These are phyloP conservation scores for Yamadazyma scolyti DNA, from an alignment of 805 yeast species.

Conservation along the genomic window DNA sequence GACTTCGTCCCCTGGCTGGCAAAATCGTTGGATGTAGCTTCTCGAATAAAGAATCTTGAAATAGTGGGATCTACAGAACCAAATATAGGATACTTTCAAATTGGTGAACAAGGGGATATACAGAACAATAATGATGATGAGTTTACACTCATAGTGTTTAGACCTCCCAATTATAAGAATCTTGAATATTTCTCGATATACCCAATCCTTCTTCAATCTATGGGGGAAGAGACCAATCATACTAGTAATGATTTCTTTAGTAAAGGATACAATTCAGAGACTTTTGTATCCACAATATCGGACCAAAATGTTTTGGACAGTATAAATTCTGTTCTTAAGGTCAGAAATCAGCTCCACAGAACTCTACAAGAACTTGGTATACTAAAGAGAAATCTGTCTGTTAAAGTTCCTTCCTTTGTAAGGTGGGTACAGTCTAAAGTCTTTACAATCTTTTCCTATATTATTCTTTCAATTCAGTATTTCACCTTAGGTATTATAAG, in stretches of 20 bases:
- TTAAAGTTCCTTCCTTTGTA: neutral
- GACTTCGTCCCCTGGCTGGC: too few relatives aligned
- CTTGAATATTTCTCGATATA: slow-evolving; percentile 73
- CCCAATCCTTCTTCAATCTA: slow-evolving; percentile 67
- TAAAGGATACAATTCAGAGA: neutral
- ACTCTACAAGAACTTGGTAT: neutral
- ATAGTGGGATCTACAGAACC: slow-evolving; percentile 1
- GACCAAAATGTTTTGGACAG: slow-evolving; percentile 29
- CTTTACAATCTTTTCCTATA: slow-evolving; percentile 9
- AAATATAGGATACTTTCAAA: slow-evolving; percentile 1
- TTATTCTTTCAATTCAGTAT: slow-evolving; percentile 14
- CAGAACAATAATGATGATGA: neutral
- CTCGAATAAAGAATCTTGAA: neutral
- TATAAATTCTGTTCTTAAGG: slow-evolving; percentile 26
- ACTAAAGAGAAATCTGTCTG: neutral
- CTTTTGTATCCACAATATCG: slow-evolving; percentile 16
- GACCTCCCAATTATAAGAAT: slow-evolving; percentile 65
- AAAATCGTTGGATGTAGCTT: too few relatives aligned
- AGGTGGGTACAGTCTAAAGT: slow-evolving; percentile 1
- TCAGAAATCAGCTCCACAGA: slow-evolving; percentile 8
- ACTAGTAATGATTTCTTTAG: slow-evolving; percentile 2
- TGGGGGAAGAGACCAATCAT: slow-evolving; percentile 22
- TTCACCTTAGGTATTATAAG: slow-evolving; percentile 16
- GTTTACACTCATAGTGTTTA: slow-evolving; percentile 38
- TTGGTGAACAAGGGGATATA: neutral